Evolutionary conservation across 2,329 filamentous ascomycete species (phyloP), one percentile per base, ranked within the genome.

Genomic region (Alternaria consortialis): DNA sequence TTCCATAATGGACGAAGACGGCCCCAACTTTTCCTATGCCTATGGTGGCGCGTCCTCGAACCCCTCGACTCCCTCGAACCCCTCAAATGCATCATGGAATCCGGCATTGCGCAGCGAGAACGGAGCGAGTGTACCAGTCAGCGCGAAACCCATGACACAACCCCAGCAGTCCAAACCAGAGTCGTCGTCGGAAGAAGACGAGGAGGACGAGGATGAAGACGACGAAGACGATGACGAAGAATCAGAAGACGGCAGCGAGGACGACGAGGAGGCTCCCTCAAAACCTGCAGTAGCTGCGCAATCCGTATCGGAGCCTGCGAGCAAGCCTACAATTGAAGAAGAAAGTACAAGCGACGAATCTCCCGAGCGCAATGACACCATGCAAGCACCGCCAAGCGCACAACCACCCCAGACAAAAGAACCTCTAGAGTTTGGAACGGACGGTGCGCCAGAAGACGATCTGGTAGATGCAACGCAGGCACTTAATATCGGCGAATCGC

Each of bases 51-150:
- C 65, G 17, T 62, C 69, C 52, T 56, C 70, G 17, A 53, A 67
- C 31, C 58, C 67, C 4, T 43, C 67, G 20, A 56, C 65, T 13
- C 54, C 80, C 55, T 81, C 82, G 17, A 42, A 66, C 27, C 57
- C 67, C 1, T 40, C 67, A 23, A 56, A 65, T n/a, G 55, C 80
- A 54, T 81, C 82, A 20, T 87, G 86, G 86, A 84, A 88, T 79
- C 85, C 86, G 44, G 85, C 86, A 20, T 74, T 85, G 62, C 78
- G 84, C 70, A 81, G 82, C 37, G 81, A 86, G 58, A 67, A 73
- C 36, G 58, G 68, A 29, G 47, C 56, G 29, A 58, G 29, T 50
- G 47, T 64, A 34, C 54, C 67, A 27, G 42, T 58, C 46, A 58
- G 20, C 51, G 23, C 62, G 43, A 63, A 67, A 13, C 59, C 42